Base-by-base conservation (phyloP, 768 basidiomycete genomes). In the Heimioporus sp. region DNA sequence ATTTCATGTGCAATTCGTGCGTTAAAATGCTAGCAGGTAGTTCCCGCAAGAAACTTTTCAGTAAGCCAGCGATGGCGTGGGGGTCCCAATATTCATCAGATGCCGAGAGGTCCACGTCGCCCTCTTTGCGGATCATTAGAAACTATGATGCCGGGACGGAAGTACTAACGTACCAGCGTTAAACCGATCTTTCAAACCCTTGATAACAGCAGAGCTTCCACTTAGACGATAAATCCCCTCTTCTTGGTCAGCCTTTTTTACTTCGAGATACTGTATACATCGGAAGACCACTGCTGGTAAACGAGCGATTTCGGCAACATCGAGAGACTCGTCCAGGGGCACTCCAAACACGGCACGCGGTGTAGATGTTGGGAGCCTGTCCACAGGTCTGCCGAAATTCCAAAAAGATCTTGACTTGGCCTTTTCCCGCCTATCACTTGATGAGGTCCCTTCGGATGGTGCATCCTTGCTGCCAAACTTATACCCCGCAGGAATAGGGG, bases 151-250 rank as follows among this genome's bases (percentile, higher is more conserved):
- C 53, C 38, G 55, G 48, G 34, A 40, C 11, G 30, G 35, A 38
- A 40, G 24, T 12, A 38, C 12, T 13, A 28, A 73, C 85, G 56
- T 60, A 92, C 93, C 92, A 55, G 75, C 67, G 65, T 99, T 98
- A 74, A 98, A 99, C 53, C 86, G 82, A 65, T 98, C 97, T 65
- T 88, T 92, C 40, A 99, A 76, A 46, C 76, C 82, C 74, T 97
- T 97, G 75, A 98, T 94, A 51, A 96, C 93, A 32, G 93, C 90
- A 56, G 92, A 91, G 67, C 92, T 94, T 20, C 95, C 95, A 65
- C 90, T 94, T 53, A 99, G 73, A 53, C 97, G 85, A 72, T 98
- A 99, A 53, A 99, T 96, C 32, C 97, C 97, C 71, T 99, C 97
- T 65, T 99, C 97, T 59, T 90, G 85, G 55, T 98, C 92, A 19